A percentile compares a stretch with the other conserved stretches of the same genome.
phyloP scores from a whole-genome alignment of 352 stramenopile genomes.

The Blastocystis sp. region DNA sequence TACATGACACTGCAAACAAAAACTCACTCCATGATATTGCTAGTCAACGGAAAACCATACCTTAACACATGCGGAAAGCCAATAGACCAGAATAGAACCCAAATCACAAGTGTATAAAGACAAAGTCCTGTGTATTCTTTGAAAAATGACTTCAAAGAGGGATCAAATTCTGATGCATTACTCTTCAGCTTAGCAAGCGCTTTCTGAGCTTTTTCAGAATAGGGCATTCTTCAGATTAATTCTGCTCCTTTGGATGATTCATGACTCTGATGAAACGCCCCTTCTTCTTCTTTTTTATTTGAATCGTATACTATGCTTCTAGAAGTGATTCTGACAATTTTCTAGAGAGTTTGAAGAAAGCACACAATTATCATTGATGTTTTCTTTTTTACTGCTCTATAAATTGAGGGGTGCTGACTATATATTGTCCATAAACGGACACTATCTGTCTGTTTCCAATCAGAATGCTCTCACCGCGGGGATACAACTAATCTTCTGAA shows the following conservation, averaged over 20 bases:
- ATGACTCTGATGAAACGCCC: neutral
- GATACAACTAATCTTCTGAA: too few relatives aligned
- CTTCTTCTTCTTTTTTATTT: neutral
- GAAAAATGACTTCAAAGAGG: slow-evolving; percentile 1
- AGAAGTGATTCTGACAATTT: too few relatives aligned
- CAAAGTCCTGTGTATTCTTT: neutral
- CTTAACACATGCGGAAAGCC: neutral
- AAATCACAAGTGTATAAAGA: neutral
- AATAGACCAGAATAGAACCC: slow-evolving; percentile 2
- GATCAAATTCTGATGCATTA: neutral
- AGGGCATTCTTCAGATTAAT: neutral
- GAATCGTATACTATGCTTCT: too few relatives aligned
- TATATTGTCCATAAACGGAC: too few relatives aligned
- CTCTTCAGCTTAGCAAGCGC: neutral
- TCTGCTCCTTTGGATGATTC: neutral
- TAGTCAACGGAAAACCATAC: neutral
- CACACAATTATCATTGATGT: too few relatives aligned
- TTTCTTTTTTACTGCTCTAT: too few relatives aligned
- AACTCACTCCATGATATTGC: neutral
- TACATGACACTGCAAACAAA: neutral
- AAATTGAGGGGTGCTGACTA: too few relatives aligned
- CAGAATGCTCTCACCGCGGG: too few relatives aligned
- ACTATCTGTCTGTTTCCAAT: too few relatives aligned
- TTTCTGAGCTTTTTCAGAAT: neutral
- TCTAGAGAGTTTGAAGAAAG: too few relatives aligned